Evolutionary conservation across 169 alveolate species (phyloP).

Genomic region (Plasmodium cynomolgi): DNA sequence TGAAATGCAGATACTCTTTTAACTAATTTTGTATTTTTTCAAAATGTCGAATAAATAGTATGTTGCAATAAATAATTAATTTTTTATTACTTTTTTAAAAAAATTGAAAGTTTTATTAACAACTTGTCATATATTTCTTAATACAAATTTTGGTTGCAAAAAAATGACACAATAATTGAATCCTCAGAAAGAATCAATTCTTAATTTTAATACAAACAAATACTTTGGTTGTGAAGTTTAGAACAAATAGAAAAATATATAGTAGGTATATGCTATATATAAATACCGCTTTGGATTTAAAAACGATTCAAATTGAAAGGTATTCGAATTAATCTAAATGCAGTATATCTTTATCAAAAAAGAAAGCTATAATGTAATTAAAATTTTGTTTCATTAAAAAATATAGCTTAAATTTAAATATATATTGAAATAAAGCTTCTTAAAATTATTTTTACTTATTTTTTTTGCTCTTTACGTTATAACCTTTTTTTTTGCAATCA

Average conservation of each 20-base stretch:
- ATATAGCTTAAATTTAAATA: not conserved
- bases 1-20: not conserved
- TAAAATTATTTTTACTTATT: too few species aligned
- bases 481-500: not conserved
- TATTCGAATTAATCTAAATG: not conserved
- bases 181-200: not conserved
- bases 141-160: not conserved
- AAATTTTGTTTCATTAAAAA: not conserved
- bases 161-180: not conserved
- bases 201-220: too few species aligned
- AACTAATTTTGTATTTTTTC: too few species aligned
- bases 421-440: not conserved
- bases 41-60: not conserved
- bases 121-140: not conserved
- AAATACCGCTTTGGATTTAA: not conserved
- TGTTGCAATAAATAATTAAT: not conserved
- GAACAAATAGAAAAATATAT: too few species aligned
- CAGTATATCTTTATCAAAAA: not conserved
- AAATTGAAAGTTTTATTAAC: not conserved
- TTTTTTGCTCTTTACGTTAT: not conserved
- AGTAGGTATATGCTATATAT: not conserved
- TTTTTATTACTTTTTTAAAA: too few species aligned
- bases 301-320: not conserved
- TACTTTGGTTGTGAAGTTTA: not conserved
- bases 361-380: not conserved